A percentile compares a stretch with the other conserved stretches of the same genome.
Evolutionary conservation across 805 yeast species (phyloP).

Genomic region (Wickerhamomyces strasburgensis): DNA sequence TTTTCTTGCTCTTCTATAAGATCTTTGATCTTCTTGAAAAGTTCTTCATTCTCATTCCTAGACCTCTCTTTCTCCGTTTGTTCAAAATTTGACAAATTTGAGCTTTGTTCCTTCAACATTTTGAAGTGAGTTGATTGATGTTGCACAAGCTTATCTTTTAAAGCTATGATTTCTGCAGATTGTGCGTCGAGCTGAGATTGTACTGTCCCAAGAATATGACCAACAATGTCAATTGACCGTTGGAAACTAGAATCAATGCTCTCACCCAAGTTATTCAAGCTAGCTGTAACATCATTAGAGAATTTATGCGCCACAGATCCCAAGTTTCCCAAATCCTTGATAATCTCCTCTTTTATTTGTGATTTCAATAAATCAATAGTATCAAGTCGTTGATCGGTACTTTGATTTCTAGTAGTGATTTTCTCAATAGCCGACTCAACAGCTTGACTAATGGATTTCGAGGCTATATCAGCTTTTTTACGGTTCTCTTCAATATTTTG

Average conservation of each 20-base stretch:
- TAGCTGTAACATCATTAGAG: constrained; percentile 4
- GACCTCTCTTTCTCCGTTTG: constrained; percentile 7
- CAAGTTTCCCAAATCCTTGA: constrained; percentile 14
- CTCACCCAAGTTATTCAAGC: constrained; percentile 9
- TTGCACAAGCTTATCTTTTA: constrained; percentile 11
- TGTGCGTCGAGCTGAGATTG: constrained; percentile 17
- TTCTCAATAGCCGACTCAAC: constrained; percentile 8
- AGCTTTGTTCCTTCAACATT: constrained; percentile 6
- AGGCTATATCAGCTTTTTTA: constrained; percentile 1
- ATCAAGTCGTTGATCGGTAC: constrained; percentile 9
- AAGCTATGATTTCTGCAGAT: constrained; percentile 13
- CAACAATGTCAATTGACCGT: too few species aligned
- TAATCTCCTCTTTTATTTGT: constrained; percentile 15
- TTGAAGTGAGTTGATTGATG: constrained; percentile 13
- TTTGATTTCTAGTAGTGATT: constrained; percentile 1
- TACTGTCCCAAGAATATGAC: constrained; percentile 13
- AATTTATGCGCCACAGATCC: constrained; percentile 6
- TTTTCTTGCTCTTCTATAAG: constrained; percentile 9
- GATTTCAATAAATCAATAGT: constrained; percentile 13
- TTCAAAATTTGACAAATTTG: constrained; percentile 7
- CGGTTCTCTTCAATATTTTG: constrained; percentile 10
- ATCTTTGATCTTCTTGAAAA: constrained; percentile 9
- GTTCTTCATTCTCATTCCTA: constrained; percentile 3
- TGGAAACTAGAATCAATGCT: constrained; percentile 2
- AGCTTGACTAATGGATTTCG: constrained; percentile 1